Percentiles rank a stretch among this genome's conserved stretches.
Conservation (phyloP, 768 basidiomycete genomes). For the Mycena filopes region DNA sequence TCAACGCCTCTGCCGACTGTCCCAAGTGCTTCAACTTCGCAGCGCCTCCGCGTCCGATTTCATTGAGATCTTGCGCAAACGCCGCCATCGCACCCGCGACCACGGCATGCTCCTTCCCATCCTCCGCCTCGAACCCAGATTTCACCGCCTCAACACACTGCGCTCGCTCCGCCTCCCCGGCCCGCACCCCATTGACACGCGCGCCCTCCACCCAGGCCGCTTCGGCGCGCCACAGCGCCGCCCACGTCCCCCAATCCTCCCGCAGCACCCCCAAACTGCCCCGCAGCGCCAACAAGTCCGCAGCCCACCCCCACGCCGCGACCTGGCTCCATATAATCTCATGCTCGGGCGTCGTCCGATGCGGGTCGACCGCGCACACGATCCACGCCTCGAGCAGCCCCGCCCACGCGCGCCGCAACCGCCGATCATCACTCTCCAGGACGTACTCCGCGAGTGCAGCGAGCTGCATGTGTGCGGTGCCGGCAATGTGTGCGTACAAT, state of each 20-base stretch:
- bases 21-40: constrained; percentile 44
- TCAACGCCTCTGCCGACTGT: constrained; percentile 49
- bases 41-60: constrained; percentile 29
- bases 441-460: constrained; percentile 60
- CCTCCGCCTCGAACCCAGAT: constrained; percentile 50
- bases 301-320: constrained; percentile 79
- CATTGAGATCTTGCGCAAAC: constrained; percentile 43
- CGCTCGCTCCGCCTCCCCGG: constrained; percentile 72
- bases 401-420: constrained; percentile 62
- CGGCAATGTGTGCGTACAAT: constrained; percentile 74
- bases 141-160: constrained; percentile 49
- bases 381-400: constrained; percentile 77
- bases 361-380: constrained; percentile 89
- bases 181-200: constrained; percentile 72
- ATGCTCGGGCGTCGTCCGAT: constrained; percentile 86
- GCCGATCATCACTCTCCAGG: constrained; percentile 42
- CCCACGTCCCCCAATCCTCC: constrained; percentile 51
- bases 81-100: constrained; percentile 48
- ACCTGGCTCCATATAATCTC: constrained; percentile 93
- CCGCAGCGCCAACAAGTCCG: constrained; percentile 59
- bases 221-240: constrained; percentile 65
- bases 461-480: constrained; percentile 70
- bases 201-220: constrained; percentile 83
- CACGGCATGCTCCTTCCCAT: constrained; percentile 48
- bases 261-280: constrained; percentile 44